These are phyloP conservation scores for Lecanicillium sp. DNA, from an alignment of 2,329 filamentous ascomycete species.

Conservation along the genomic window DNA sequence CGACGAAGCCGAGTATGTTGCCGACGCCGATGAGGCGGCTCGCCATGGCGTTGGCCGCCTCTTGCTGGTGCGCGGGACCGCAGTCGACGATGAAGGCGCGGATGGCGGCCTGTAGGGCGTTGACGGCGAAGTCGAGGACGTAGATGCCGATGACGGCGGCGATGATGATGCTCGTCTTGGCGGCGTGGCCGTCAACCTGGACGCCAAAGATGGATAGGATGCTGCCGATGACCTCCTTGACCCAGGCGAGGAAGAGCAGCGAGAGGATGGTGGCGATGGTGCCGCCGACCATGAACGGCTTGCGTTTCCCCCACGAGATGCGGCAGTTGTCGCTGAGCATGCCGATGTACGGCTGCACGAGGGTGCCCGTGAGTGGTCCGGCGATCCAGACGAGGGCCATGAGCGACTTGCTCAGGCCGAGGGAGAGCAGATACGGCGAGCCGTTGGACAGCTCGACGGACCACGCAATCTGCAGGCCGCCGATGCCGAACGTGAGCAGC, in stretches of 20 bases:
- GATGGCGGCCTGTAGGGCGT: constrained; percentile 91
- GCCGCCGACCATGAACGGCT: constrained; percentile 74
- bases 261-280: constrained; percentile 60
- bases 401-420: constrained; percentile 75
- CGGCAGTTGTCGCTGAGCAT: constrained; percentile 76
- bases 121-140: constrained; percentile 88
- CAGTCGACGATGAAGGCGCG: constrained; percentile 92
- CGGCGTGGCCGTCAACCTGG: constrained; percentile 55
- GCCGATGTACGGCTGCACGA: constrained; percentile 78
- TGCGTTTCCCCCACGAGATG: constrained; percentile 67
- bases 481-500: constrained; percentile 78
- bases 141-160: constrained; percentile 84
- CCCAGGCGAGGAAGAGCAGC: constrained; percentile 67
- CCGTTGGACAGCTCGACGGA: constrained; percentile 91
- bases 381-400: constrained; percentile 83
- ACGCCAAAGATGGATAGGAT: constrained; percentile 66
- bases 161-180: constrained; percentile 63
- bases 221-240: constrained; percentile 63
- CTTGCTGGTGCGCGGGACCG: constrained; percentile 87
- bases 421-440: constrained; percentile 74
- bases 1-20: constrained; percentile 85
- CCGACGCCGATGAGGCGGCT: constrained; percentile 80
- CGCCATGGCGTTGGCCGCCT: constrained; percentile 90
- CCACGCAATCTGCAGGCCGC: constrained; percentile 90
- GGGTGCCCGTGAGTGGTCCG: constrained; percentile 68